Base-by-base conservation (phyloP, 164 flowering plant genomes). In the Liquidambar formosana region DNA sequence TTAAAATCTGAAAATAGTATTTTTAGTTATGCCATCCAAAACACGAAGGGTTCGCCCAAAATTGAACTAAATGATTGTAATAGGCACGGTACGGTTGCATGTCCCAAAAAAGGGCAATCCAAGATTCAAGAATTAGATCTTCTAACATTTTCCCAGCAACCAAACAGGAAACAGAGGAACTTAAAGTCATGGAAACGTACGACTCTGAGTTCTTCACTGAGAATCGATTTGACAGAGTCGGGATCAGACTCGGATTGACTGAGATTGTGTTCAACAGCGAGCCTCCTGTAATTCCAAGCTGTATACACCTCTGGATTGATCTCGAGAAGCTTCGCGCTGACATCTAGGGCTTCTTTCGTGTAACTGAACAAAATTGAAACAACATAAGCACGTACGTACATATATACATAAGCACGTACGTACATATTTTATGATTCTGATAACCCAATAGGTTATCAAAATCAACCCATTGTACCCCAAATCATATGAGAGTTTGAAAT, bases 241-340 rank as follows among this genome's bases (percentile, higher is more conserved):
- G 80, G 75, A 78, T 82, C 83, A 12, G 84, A 72, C 26, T 75
- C 76, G 1, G 78, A 68, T 4, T 69, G 72, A 47, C 25, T 56
- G 53, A 92, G 74, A 63, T 67, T 49, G 71, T 76, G 75, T 46
- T 91, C 77, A 8, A 89, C 85, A 11, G 93, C 97, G 16, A 91
- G 87, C 73, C 91, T 95, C 61, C 97, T 72, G 63, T 86, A 95
- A 73, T 93, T 93, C 99, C 99, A 93, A 54, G 85, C 97, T 3
- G 97, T 91, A 81, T 87, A 88, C 1, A 67, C 61, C 66, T 95
- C 97, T 0, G 97, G 97, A 78, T 95, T 95, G 41, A 75, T 68
- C 73, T 84, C 86, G 1, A 93, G 77, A 45, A 91, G 93, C 82
- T 85, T 89, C 15, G 86, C 75, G 73, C 92, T 83, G 14, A 84